Evolutionary conservation across 805 yeast genomes (phyloP), one percentile per base, ranked within the genome.

Genomic region (Saccharomycopsis lassenensis): DNA sequence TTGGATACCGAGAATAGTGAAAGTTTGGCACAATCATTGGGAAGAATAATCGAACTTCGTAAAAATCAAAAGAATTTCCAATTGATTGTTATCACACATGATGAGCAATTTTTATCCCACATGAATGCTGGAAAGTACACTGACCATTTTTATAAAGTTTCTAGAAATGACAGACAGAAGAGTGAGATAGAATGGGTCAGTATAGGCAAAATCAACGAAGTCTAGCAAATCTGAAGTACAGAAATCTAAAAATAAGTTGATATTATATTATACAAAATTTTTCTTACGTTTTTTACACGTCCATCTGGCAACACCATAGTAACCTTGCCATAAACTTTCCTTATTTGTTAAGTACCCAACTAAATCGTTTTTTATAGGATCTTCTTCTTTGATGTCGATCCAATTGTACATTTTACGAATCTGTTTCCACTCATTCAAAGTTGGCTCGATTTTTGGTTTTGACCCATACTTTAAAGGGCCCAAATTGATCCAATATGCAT

Each of bases 401-500:
- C 94, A 86, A 2, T 93, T 91, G 58, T 74, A 61, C 3, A 57
- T 31, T 16, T 53, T 46, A 24, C 87, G 58, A 11, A 82, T 49
- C n/a, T 51, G 46, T 10, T 57, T 54, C 33, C 87, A 52, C 51
- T 87, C 96, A n/a, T 78, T 77, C 10, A 70, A 61, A 26, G 75
- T 76, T 21, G 85, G 59, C 52, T 87, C 95, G 21, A 77, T 73
- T 52, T 69, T 63, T 32, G 95, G 76, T 36, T 86, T 81, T 2
- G 85, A 74, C 1, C 96, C 96, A 62, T 91, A 89, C 54, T 87
- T 81, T 43, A 91, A 62, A 0, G 98, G 98, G 0, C 98, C 98
- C 10, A 76, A 65, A 52, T 91, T 89, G 44, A 89, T 72, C 97
- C 97, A 89, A 28, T 67, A 62, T 0, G 83, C 77, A 3, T 65